Conservation (phyloP, 75 land plant species). For the Pinus tabuliformis region DNA sequence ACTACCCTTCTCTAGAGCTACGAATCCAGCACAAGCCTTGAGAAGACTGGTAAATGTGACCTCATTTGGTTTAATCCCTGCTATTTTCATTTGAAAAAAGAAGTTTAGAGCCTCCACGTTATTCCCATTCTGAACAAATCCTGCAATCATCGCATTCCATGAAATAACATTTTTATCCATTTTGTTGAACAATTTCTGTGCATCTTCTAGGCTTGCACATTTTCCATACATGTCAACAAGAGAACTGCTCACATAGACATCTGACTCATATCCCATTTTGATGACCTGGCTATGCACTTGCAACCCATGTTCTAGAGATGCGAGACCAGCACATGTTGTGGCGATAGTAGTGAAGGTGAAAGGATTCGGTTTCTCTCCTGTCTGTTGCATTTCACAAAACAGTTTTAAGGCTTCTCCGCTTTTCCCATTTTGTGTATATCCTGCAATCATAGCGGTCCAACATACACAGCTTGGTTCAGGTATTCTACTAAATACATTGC, state of each 20-base stretch:
- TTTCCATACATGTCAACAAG: constrained; percentile 20
- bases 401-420: not conserved
- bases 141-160: constrained; percentile 39
- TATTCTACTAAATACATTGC: constrained; percentile 30
- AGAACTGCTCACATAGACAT: constrained; percentile 10
- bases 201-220: not conserved
- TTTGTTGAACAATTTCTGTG: constrained; percentile 6
- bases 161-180: constrained; percentile 16
- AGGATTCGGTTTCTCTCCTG: constrained; percentile 10
- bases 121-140: constrained; percentile 14
- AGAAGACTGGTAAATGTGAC: constrained; percentile 22
- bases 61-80: constrained; percentile 18
- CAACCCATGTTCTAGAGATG: not conserved
- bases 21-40: constrained; percentile 18
- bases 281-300: constrained; percentile 13
- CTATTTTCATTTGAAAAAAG: constrained; percentile 11
- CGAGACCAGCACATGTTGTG: constrained; percentile 8
- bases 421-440: constrained; percentile 17
- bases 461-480: constrained; percentile 21
- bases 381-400: constrained; percentile 13
- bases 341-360: constrained; percentile 8
- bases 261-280: not conserved
- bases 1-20: constrained; percentile 13
- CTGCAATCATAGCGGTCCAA: constrained; percentile 48
- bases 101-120: constrained; percentile 11